phyloP scores from a whole-genome alignment of 768 basidiomycete genomes.

The Asterophora parasitica region DNA sequence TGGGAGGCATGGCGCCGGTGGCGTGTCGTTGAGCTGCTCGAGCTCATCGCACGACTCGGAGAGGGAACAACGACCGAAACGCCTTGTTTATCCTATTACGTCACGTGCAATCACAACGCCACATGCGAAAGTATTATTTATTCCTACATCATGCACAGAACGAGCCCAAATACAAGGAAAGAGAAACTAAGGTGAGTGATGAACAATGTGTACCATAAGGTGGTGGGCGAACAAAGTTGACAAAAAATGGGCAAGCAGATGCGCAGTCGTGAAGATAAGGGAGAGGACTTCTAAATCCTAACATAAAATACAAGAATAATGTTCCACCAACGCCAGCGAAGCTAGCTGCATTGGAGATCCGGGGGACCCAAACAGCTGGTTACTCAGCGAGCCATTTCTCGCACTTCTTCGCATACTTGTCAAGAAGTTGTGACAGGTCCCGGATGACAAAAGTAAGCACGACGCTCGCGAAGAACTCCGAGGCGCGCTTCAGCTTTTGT shows the following conservation, averaged over 20 bases:
- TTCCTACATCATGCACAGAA: conserved; percentile 13
- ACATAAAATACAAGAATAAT: conserved; percentile 16
- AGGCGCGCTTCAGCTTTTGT: conserved; percentile 69
- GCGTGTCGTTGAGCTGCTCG: too few species aligned
- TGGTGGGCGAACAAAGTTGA: not conserved
- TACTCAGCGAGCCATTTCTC: conserved; percentile 89
- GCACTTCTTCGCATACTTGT: conserved; percentile 92
- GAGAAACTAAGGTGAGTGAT: conserved; percentile 3
- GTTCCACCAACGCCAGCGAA: conserved; percentile 4
- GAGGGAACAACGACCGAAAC: too few species aligned
- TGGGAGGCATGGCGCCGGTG: conserved; percentile 14
- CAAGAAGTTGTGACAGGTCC: conserved; percentile 79
- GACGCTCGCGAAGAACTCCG: conserved; percentile 90
- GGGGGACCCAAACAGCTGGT: conserved; percentile 10
- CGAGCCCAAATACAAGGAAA: conserved; percentile 9
- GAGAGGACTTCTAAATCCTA: conserved; percentile 9
- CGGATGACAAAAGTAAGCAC: conserved; percentile 87
- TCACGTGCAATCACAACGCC: too few species aligned
- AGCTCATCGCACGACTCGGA: too few species aligned
- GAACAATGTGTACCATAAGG: conserved; percentile 3
- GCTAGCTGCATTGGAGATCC: conserved; percentile 5
- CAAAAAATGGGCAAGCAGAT: conserved; percentile 13
- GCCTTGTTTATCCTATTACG: too few species aligned
- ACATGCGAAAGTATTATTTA: conserved; percentile 9
- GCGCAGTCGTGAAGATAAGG: conserved; percentile 9